Conservation (phyloP, 177 flowering plant species). For the Telopea speciosissima region DNA sequence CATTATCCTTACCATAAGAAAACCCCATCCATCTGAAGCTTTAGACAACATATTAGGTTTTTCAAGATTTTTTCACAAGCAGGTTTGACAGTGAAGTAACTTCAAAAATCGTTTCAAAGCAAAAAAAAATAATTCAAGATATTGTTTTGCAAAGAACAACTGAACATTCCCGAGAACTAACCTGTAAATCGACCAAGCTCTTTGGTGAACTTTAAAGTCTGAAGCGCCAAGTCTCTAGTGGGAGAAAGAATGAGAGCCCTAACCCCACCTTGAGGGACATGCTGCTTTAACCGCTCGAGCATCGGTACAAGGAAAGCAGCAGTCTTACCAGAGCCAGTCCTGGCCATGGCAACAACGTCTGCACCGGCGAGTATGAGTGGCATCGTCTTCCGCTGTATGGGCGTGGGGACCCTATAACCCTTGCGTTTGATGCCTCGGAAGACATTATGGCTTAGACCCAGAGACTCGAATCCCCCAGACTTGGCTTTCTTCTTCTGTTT, state of each 20-base stretch:
- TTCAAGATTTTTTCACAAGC: neutral
- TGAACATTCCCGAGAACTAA: constrained; percentile 14
- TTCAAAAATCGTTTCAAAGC: neutral
- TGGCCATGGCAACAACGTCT: constrained; percentile 98
- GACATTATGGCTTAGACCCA: constrained; percentile 55
- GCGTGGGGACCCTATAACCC: constrained; percentile 93
- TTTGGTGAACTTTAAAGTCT: constrained; percentile 78
- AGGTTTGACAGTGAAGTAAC: neutral
- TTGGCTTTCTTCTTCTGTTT: constrained; percentile 66
- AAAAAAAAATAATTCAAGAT: too few relatives aligned
- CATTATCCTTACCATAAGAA: too few relatives aligned
- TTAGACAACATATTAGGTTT: neutral
- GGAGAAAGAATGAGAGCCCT: constrained; percentile 86
- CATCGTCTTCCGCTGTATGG: constrained; percentile 96
- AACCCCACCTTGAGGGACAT: constrained; percentile 64
- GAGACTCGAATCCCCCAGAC: constrained; percentile 91
- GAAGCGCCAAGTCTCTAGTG: constrained; percentile 86
- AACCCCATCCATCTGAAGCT: too few relatives aligned
- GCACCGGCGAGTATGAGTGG: constrained; percentile 71
- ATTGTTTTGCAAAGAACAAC: neutral
- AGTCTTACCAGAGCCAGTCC: constrained; percentile 97
- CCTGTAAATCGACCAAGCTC: constrained; percentile 85
- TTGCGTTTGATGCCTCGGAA: constrained; percentile 74
- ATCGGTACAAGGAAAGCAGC: constrained; percentile 93
- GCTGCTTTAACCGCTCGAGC: constrained; percentile 71